Evolutionary conservation across 495 filamentous ascomycete species (phyloP), one percentile per base, ranked within the genome.

Genomic region (Cercophora scortea): DNA sequence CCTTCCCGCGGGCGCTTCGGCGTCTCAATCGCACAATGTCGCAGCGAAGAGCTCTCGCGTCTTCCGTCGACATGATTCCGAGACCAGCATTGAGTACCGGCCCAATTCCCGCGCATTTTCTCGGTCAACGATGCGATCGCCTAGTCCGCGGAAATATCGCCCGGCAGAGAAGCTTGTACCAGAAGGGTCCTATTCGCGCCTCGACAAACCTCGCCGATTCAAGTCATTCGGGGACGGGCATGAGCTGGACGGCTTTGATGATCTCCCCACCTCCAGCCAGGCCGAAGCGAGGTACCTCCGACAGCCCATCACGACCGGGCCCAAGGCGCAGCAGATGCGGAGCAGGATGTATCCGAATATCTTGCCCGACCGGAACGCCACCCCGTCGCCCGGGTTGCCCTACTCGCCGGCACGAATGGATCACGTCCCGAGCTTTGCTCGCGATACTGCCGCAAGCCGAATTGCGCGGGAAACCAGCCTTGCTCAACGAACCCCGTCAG

Each of bases 241-340:
- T 39, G 93, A 98, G 65, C 71, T 98, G 32, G 92, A 96, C 53
- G 80, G 79, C 11, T 97, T 98, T 65, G 93, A 97, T 59, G 93
- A 98, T 70, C 72, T 98, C 46, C 94, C 94, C 11, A 97, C 89
- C 1, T 96, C 89, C 32, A 84, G 77, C 4, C 79, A 85, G 41
- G 80, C 82, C 15, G 93, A 98, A 64, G 86, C 81, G 49, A 86
- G 80, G 61, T 98, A 82, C 57, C 72, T 90, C 47, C 91, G 90
- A 65, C 83, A 86, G 58, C 91, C 93, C 6, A 69, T 85, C 45
- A 82, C 76, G 43, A 79, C 81, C 59, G 86, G 87, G 17, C 82
- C 82, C 34, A 88, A 85, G 39, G 81, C 81, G 55, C 79, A 25
- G 25, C 25, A 80, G 41, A 62, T 81, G 47, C 78, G 82, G 47